Conservation (phyloP, 1,139 yeast genomes). For the Saccharomyces pastorianus region DNA sequence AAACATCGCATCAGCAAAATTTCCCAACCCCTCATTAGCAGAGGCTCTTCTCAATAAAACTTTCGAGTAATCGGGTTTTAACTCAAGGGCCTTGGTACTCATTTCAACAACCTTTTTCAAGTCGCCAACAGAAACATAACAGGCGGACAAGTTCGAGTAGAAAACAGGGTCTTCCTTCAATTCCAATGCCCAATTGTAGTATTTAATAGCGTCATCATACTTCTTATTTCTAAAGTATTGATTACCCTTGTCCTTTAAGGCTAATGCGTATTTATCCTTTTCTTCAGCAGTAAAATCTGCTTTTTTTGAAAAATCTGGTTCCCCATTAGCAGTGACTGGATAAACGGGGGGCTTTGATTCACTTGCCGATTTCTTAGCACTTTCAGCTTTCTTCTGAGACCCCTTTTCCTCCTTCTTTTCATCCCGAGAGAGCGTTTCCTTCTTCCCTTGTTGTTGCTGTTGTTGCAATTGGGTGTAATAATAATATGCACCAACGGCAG, state of each 20-base stretch:
- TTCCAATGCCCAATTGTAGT: conserved; percentile 68
- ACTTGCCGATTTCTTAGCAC: conserved; percentile 17
- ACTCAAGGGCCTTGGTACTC: conserved; percentile 73
- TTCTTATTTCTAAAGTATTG: conserved; percentile 63
- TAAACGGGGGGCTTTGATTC: conserved; percentile 30
- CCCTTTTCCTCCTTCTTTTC: conserved; percentile 34
- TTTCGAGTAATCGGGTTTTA: conserved; percentile 86
- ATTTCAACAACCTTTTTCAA: conserved; percentile 80
- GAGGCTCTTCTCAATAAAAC: conserved; percentile 76
- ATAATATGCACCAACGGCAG: conserved; percentile 54
- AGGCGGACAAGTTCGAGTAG: conserved; percentile 92
- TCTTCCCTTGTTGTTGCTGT: conserved; percentile 11
- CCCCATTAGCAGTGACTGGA: conserved; percentile 47
- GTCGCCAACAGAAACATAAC: conserved; percentile 75
- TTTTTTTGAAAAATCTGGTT: conserved; percentile 40
- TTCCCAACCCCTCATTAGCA: conserved; percentile 76
- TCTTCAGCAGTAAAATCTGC: conserved; percentile 40
- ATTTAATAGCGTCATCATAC: conserved; percentile 63
- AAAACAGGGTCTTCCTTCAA: conserved; percentile 77
- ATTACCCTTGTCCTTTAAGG: conserved; percentile 87
- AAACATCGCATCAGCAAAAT: conserved; percentile 77
- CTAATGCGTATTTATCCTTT: conserved; percentile 61
- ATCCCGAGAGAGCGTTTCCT: conserved; percentile 37
- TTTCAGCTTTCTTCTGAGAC: neutral
- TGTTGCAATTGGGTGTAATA: conserved; percentile 36